Evolutionary conservation across 2,329 filamentous ascomycete genomes (phyloP).

Genomic region (Tolypocladium sp.): DNA sequence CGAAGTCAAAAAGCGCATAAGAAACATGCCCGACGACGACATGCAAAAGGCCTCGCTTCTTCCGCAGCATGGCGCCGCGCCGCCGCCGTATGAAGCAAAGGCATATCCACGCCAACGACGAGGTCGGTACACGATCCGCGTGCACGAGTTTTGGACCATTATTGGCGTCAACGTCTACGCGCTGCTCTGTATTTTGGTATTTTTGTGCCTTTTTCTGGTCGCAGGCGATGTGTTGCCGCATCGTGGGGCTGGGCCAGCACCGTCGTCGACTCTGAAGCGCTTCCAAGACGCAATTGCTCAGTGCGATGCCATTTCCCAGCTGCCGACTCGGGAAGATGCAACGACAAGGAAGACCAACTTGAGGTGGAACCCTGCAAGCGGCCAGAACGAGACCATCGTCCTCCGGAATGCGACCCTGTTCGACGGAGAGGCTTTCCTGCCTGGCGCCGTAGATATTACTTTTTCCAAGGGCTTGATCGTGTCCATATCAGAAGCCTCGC

Average conservation of each 20-base stretch:
- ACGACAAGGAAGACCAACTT: neutral
- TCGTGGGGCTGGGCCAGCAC: neutral
- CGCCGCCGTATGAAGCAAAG: neutral
- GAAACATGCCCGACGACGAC: neutral
- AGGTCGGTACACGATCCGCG: neutral
- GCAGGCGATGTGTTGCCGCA: neutral
- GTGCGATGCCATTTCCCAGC: neutral
- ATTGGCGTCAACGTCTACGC: neutral
- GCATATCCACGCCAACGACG: neutral
- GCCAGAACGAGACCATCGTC: neutral
- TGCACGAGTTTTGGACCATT: neutral
- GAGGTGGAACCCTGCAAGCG: neutral
- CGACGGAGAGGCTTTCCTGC: neutral
- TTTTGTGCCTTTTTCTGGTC: neutral
- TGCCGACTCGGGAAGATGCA: neutral
- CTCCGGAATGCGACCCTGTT: neutral
- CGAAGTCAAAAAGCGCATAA: neutral
- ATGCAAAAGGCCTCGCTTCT: neutral
- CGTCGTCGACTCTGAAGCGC: neutral
- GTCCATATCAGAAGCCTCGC: neutral
- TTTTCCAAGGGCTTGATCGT: neutral
- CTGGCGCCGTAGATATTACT: neutral
- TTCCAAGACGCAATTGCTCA: neutral
- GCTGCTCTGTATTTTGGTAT: neutral
- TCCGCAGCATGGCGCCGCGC: neutral